Percentiles rank a stretch among this genome's conserved stretches.
Conservation (phyloP, 2,329 filamentous ascomycete species). For the Sporothrix euskadiensis region DNA sequence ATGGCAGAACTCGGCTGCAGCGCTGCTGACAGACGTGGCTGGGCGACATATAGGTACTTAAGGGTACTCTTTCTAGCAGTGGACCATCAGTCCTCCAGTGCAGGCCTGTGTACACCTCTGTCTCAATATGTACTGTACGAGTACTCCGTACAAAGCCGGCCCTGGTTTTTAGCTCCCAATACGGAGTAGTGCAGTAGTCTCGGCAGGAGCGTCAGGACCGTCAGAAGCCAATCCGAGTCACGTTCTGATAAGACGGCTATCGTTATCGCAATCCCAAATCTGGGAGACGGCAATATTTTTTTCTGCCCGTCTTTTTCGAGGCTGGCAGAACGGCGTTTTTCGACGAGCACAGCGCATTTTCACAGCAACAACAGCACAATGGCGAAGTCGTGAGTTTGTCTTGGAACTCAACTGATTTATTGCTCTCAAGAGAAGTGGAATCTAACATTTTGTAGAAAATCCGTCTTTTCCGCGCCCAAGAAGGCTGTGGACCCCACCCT, state of each 20-base stretch:
- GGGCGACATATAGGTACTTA: background rate
- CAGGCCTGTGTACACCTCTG: background rate
- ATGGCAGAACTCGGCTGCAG: conserved; percentile 13
- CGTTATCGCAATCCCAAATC: conserved; percentile 24
- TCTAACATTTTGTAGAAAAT: conserved; percentile 25
- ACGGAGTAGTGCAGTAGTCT: background rate
- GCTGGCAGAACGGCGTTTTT: background rate
- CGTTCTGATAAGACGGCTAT: conserved; percentile 22
- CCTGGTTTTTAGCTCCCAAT: background rate
- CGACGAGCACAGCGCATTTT: background rate
- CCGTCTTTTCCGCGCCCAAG: conserved; percentile 45
- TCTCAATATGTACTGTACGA: background rate
- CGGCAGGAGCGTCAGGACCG: too few relatives aligned
- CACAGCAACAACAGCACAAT: conserved; percentile 18
- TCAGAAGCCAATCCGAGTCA: conserved; percentile 1
- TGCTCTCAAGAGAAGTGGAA: background rate
- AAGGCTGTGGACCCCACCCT: conserved; percentile 68
- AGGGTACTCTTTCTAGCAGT: background rate
- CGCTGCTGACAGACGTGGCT: conserved; percentile 11
- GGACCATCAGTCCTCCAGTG: background rate
- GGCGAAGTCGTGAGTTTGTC: conserved; percentile 20
- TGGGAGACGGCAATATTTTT: conserved; percentile 19
- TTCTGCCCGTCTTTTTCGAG: conserved; percentile 20
- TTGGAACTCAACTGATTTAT: background rate
- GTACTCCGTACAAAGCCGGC: background rate